A percentile compares a stretch with the other conserved stretches of the same genome.
Conservation (phyloP, 164 flowering plant genomes). For the Nelumbo lutea region DNA sequence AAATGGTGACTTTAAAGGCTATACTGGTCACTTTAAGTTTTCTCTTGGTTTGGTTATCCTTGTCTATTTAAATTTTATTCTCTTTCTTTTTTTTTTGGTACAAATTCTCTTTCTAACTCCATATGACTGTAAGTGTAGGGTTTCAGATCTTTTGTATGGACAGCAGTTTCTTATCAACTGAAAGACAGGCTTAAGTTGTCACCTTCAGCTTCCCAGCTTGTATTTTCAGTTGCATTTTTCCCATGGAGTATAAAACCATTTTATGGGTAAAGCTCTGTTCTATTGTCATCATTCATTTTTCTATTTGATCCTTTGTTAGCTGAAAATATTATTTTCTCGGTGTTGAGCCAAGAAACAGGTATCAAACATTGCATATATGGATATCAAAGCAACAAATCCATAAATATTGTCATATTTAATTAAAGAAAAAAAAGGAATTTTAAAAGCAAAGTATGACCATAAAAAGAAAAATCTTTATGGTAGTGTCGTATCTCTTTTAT, state of each 20-base stretch:
- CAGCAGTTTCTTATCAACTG: conserved; percentile 86
- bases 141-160: conserved; percentile 93
- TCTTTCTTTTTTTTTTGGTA: too few species aligned
- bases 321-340: neutral
- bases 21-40: too few species aligned
- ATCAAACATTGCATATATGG: neutral
- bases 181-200: conserved; percentile 82
- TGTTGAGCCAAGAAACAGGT: neutral
- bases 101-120: conserved; percentile 1
- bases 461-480: too few species aligned
- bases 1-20: too few species aligned
- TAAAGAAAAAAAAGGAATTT: neutral
- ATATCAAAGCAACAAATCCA: neutral
- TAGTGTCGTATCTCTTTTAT: too few species aligned
- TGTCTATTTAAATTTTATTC: too few species aligned
- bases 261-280: conserved; percentile 60
- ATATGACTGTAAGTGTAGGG: conserved; percentile 42
- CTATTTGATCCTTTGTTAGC: neutral
- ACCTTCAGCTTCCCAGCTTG: conserved; percentile 89
- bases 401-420: neutral
- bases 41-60: too few species aligned
- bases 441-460: too few species aligned
- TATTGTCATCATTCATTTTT: neutral
- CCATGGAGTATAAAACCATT: conserved; percentile 94
- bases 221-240: conserved; percentile 60